These are phyloP conservation scores for Heterobasidion occidentale DNA, from an alignment of 1,284 basidiomycete species.

Conservation along the genomic window DNA sequence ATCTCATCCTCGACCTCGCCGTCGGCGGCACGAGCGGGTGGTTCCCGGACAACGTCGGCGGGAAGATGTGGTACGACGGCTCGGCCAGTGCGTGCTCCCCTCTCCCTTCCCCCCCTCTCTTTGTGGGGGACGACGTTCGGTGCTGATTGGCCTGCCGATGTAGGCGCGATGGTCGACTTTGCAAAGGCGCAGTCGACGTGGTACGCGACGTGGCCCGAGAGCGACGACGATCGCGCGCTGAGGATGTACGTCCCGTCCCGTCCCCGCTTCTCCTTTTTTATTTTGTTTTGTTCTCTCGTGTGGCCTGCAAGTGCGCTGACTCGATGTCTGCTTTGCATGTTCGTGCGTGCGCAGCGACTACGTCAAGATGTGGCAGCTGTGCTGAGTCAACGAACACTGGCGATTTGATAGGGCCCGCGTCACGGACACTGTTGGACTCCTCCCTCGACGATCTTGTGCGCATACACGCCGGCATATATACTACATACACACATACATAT, in stretches of 20 bases:
- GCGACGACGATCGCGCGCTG: slow-evolving; percentile 55
- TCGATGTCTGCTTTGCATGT: background rate
- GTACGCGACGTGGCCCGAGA: slow-evolving; percentile 64
- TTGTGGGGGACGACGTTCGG: background rate
- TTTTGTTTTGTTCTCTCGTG: slow-evolving; percentile 1
- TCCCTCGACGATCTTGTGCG: no score
- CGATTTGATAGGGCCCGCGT: no score
- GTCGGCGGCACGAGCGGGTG: slow-evolving; percentile 83
- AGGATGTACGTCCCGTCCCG: slow-evolving; percentile 35
- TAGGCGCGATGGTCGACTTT: slow-evolving; percentile 66
- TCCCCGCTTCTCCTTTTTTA: background rate
- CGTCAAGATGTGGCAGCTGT: slow-evolving; percentile 60
- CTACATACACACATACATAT: no score
- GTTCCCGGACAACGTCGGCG: slow-evolving; percentile 71
- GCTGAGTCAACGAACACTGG: slow-evolving; percentile 1
- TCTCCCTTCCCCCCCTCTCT: background rate
- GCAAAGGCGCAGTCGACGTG: slow-evolving; percentile 55
- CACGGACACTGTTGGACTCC: no score
- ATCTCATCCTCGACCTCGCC: slow-evolving; percentile 74
- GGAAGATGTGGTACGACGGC: slow-evolving; percentile 76
- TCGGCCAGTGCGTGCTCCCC: slow-evolving; percentile 40
- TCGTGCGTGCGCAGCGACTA: slow-evolving; percentile 30
- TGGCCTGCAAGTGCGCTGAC: background rate
- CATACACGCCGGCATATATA: no score
- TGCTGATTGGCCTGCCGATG: background rate